These are phyloP conservation scores for Phytopythium aichiense DNA, from an alignment of 352 stramenopile genomes.

Conservation along the genomic window DNA sequence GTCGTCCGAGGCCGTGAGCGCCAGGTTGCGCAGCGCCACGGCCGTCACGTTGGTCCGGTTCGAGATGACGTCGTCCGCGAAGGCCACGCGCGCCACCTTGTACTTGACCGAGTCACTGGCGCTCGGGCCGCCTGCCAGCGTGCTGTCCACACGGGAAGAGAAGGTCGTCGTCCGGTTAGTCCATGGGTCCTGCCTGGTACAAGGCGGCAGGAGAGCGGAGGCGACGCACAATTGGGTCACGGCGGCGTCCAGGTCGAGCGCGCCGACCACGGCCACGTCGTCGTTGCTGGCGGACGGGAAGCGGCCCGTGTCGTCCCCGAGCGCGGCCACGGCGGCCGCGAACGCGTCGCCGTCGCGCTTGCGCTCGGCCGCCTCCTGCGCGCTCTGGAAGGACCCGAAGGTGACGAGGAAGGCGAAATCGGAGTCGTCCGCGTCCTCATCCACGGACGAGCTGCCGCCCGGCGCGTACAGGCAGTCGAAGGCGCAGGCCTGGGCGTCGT, in stretches of 20 bases:
- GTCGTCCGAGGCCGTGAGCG: slow-evolving; percentile 10
- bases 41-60: slow-evolving; percentile 20
- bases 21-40: slow-evolving; percentile 28
- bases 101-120: slow-evolving; percentile 21
- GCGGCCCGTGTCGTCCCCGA: slow-evolving; percentile 17
- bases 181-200: too few relatives aligned
- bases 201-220: not conserved
- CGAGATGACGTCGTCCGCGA: slow-evolving; percentile 22
- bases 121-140: slow-evolving; percentile 17
- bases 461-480: slow-evolving; percentile 14
- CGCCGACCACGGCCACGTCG: slow-evolving; percentile 12
- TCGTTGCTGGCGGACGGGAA: slow-evolving; percentile 36
- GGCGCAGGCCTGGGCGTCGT: slow-evolving; percentile 8
- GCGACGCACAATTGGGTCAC: slow-evolving; percentile 23
- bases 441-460: not conserved
- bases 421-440: slow-evolving; percentile 1
- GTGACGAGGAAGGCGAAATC: slow-evolving; percentile 21
- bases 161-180: too few relatives aligned
- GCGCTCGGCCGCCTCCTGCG: slow-evolving; percentile 18
- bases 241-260: slow-evolving; percentile 18
- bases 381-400: slow-evolving; percentile 25
- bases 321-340: slow-evolving; percentile 7
- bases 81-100: slow-evolving; percentile 30
- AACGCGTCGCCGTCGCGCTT: slow-evolving; percentile 13
- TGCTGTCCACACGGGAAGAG: not conserved